Base-by-base conservation (phyloP, 2,329 filamentous ascomycete genomes). In the Claviceps maximensis region DNA sequence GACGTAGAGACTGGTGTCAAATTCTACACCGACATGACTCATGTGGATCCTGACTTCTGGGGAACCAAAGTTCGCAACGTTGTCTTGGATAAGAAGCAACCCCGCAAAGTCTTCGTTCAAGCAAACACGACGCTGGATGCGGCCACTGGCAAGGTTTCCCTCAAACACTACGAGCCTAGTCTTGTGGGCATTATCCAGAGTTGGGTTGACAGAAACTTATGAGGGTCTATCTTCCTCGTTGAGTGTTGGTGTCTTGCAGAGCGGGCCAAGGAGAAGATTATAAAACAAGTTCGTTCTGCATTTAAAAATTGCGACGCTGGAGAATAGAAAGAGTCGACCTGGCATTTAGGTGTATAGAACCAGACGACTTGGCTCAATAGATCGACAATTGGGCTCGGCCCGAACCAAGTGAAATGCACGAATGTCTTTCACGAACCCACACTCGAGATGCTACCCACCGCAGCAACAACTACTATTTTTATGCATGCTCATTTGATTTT, bases 101-200 rank as follows among this genome's bases (percentile, higher is more conserved):
- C 87, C n/a, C 74, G 86, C 55, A 90, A 90, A 74, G 84, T 96
- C 46, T 96, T 95, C 71, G 89, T 96, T 52, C 90, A 96, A 73
- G 89, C 88, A 55, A 97, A 95, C 68, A 96, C 91, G 0, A 77
- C 83, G 53, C 64, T 93, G 42, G 80, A 85, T 56, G 77, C 80
- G 65, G 71, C 77, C 13, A 80, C 77, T 0, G 87, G 86, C 54
- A 79, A 83, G 65, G 87, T 94, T 31, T 77, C 75, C 15, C 69
- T 95, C 68, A 87, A 84, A 71, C 89, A 96, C 71, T 96, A 96
- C 69, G 87, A 94, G 60, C 78, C 89, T 1, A 87, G 81, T 6
- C 73, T 84, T 7, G 79, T 86, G 67, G 90, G 90, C 6, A 83
- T 97, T 74, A 84, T 95, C 56, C 77, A 87, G 74, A 93, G 87